These are phyloP conservation scores for Zygotorulaspora chibaensis DNA, from an alignment of 805 yeast genomes.

Conservation along the genomic window DNA sequence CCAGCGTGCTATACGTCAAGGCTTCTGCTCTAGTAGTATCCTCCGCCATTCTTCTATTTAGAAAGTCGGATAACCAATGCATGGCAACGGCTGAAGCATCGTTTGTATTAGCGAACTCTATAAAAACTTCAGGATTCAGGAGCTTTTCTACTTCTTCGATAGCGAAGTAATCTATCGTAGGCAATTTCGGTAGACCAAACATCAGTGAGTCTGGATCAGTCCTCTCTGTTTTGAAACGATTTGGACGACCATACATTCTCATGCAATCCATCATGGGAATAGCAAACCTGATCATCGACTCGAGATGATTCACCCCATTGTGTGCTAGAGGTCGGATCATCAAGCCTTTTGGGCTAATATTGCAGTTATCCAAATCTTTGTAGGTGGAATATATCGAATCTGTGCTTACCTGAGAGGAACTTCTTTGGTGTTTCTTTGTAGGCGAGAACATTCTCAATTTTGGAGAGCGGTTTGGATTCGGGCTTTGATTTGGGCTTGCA, in stretches of 20 bases:
- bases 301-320: conserved; percentile 61
- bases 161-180: conserved; percentile 53
- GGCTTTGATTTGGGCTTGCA: not conserved
- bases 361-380: conserved; percentile 8
- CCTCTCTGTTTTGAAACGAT: conserved; percentile 51
- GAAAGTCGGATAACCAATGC: conserved; percentile 12
- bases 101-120: conserved; percentile 7
- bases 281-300: conserved; percentile 61
- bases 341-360: conserved; percentile 27
- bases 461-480: conserved; percentile 7
- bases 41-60: conserved; percentile 10
- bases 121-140: conserved; percentile 4
- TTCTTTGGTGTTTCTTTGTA: conserved; percentile 11
- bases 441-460: conserved; percentile 17
- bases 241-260: conserved; percentile 70
- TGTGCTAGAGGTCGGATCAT: conserved; percentile 62
- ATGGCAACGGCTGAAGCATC: conserved; percentile 19
- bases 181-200: conserved; percentile 70
- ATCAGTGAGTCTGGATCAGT: conserved; percentile 49
- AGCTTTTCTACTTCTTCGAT: conserved; percentile 17
- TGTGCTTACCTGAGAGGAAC: conserved; percentile 12
- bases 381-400: conserved; percentile 8
- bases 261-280: conserved; percentile 65
- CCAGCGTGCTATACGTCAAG: conserved; percentile 26
- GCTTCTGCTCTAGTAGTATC: conserved; percentile 12